Percentiles rank a stretch among this genome's conserved stretches.
Conservation (phyloP, 2,329 filamentous ascomycete species). For the Fusarium mangiferae region DNA sequence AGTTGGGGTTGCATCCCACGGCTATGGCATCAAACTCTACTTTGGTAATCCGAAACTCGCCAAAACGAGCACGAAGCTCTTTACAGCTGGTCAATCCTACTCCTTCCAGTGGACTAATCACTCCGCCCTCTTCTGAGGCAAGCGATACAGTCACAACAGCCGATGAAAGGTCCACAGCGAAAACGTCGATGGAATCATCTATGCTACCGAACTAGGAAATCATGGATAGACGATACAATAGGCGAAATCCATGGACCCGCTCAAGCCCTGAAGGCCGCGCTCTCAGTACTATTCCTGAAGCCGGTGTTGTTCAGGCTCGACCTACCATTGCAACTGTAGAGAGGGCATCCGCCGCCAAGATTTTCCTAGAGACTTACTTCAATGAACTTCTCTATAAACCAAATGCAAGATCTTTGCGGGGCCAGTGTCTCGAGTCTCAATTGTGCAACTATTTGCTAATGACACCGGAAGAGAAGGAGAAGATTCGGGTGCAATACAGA, state of each 20-base stretch:
- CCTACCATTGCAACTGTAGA: constrained; percentile 73
- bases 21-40: constrained; percentile 45
- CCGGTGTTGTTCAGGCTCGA: constrained; percentile 36
- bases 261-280: constrained; percentile 50
- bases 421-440: constrained; percentile 54
- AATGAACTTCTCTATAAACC: constrained; percentile 71
- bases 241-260: constrained; percentile 49
- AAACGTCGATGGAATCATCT: constrained; percentile 50
- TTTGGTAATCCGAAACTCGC: constrained; percentile 41
- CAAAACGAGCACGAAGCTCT: constrained; percentile 40
- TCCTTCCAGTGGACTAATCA: constrained; percentile 32
- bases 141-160: constrained; percentile 41
- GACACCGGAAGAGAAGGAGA: constrained; percentile 64
- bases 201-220: constrained; percentile 38
- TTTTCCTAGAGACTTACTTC: constrained; percentile 87
- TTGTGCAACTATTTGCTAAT: constrained; percentile 66
- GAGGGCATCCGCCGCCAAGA: constrained; percentile 80
- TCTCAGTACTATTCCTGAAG: constrained; percentile 51
- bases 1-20: constrained; percentile 39
- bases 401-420: constrained; percentile 45
- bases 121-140: constrained; percentile 43
- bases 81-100: constrained; percentile 36
- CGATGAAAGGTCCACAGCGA: constrained; percentile 45
- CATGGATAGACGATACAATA: constrained; percentile 41
- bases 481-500: constrained; percentile 68